Evolutionary conservation across 305 asterid genomes (phyloP).

Genomic region (Fraxinus ornus): DNA sequence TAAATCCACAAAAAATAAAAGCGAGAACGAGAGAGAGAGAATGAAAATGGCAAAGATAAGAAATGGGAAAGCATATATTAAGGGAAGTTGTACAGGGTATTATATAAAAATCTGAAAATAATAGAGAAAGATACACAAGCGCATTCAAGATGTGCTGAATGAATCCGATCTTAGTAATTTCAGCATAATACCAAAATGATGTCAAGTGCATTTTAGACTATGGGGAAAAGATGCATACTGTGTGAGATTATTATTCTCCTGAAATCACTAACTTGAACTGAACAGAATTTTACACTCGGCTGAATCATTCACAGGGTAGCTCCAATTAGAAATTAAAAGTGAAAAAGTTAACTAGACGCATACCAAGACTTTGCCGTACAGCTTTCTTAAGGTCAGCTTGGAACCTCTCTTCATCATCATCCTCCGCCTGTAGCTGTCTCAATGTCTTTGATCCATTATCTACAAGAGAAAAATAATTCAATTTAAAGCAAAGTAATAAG

Average conservation of each 20-base stretch:
- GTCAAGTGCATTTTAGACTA: neutral
- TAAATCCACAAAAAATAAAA: neutral
- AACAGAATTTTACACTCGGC: neutral
- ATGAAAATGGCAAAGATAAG: neutral
- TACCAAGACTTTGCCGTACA: constrained; percentile 87
- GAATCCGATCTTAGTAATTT: neutral
- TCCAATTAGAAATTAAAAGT: constrained; percentile 19
- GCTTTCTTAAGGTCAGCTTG: constrained; percentile 92
- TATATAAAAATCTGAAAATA: neutral
- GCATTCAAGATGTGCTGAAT: neutral
- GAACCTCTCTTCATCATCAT: constrained; percentile 90
- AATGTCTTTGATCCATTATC: constrained; percentile 61
- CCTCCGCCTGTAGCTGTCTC: constrained; percentile 69
- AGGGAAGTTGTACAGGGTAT: neutral
- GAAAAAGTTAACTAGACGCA: constrained; percentile 18
- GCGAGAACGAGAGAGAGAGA: neutral
- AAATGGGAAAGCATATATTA: neutral
- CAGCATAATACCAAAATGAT: neutral
- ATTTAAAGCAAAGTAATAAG: constrained; percentile 21
- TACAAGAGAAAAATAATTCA: constrained; percentile 22
- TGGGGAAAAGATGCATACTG: neutral
- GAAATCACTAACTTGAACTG: constrained; percentile 5
- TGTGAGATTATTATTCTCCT: neutral
- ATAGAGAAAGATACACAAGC: neutral
- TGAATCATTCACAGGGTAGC: neutral